Evolutionary conservation across 495 filamentous ascomycete species (phyloP).

Genomic region (Xylaria cubensis): DNA sequence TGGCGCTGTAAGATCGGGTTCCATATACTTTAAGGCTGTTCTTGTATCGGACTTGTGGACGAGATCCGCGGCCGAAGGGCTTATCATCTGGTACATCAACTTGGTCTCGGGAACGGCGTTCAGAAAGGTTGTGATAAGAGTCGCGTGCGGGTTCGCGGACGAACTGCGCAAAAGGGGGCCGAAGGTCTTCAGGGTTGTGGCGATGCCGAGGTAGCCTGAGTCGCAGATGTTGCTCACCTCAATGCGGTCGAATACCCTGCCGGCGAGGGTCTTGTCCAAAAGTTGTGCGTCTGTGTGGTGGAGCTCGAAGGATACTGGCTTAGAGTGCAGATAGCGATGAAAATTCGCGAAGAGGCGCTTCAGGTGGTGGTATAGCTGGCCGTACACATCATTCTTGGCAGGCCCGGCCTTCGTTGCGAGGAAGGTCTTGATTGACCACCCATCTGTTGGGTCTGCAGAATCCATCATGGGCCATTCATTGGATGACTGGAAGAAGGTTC

Average conservation of each 20-base stretch:
- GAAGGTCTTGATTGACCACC: background rate
- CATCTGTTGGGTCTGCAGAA: slow-evolving; percentile 6
- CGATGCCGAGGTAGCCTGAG: slow-evolving; percentile 1
- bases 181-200: slow-evolving; percentile 6
- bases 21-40: background rate
- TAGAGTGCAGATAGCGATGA: background rate
- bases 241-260: slow-evolving; percentile 15
- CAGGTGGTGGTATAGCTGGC: slow-evolving; percentile 5
- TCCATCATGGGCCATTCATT: slow-evolving; percentile 14
- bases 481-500: background rate
- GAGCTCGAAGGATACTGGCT: slow-evolving; percentile 2
- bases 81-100: background rate
- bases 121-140: slow-evolving; percentile 2
- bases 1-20: background rate
- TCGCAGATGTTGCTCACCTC: slow-evolving; percentile 20
- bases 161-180: background rate
- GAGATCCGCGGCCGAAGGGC: background rate
- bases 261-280: slow-evolving; percentile 1
- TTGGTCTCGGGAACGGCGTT: slow-evolving; percentile 1
- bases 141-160: slow-evolving; percentile 5
- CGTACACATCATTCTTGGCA: slow-evolving; percentile 14
- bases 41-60: background rate
- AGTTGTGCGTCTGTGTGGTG: background rate
- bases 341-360: slow-evolving; percentile 7
- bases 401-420: slow-evolving; percentile 14